Evolutionary conservation across 192 early-diverging fungal genomes (phyloP).

Genomic region (Backusella westeae): DNA sequence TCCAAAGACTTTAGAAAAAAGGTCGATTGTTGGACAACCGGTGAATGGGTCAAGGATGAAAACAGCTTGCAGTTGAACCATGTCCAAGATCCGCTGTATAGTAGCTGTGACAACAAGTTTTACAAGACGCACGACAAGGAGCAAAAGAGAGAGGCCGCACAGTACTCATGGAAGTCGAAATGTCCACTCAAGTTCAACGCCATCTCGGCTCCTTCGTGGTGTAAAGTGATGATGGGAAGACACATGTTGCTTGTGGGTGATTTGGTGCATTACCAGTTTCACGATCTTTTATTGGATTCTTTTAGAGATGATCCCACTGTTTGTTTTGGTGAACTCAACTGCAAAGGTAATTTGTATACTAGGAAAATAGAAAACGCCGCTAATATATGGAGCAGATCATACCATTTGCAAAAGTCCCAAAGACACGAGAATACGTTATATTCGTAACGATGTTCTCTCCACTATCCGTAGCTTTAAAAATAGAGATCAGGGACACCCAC

Average conservation of each 20-base stretch:
- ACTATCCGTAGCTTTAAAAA: neutral
- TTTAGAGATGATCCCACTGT: conserved; percentile 50
- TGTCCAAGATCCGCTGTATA: conserved; percentile 33
- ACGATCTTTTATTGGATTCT: conserved; percentile 52
- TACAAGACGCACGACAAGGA: conserved; percentile 1
- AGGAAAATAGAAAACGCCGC: neutral
- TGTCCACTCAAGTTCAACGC: conserved; percentile 22
- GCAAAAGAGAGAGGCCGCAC: conserved; percentile 19
- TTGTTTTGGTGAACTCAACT: conserved; percentile 55
- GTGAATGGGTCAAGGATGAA: conserved; percentile 20
- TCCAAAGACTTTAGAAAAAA: neutral
- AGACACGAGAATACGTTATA: conserved; percentile 28
- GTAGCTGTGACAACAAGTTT: conserved; percentile 27
- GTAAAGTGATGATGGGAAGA: conserved; percentile 34
- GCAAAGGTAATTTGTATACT: conserved; percentile 33
- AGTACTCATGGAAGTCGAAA: conserved; percentile 24
- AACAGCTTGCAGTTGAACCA: conserved; percentile 11
- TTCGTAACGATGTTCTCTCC: conserved; percentile 53
- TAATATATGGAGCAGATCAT: conserved; percentile 19
- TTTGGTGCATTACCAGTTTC: conserved; percentile 47
- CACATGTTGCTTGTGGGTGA: conserved; percentile 53
- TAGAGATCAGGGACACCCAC: conserved; percentile 20
- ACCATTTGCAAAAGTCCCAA: conserved; percentile 28
- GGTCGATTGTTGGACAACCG: conserved; percentile 30
- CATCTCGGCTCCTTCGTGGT: conserved; percentile 34